Evolutionary conservation across 2,329 filamentous ascomycete genomes (phyloP).

Genomic region (Chaetomium sp.): DNA sequence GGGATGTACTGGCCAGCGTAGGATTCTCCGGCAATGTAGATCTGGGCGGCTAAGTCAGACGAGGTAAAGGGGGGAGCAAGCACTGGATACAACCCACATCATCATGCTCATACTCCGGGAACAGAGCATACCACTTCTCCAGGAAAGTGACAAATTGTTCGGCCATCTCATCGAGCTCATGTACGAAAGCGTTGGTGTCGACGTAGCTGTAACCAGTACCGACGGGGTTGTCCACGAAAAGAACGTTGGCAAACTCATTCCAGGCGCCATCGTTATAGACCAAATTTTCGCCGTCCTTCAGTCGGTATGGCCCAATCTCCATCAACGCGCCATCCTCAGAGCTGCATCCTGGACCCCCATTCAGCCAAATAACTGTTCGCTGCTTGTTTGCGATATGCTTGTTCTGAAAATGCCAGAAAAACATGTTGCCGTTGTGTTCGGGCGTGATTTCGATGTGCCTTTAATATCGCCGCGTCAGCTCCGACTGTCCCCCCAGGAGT

Average conservation of each 20-base stretch:
- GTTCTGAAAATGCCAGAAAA: constrained; percentile 98
- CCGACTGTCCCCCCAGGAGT: neutral
- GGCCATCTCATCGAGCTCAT: constrained; percentile 84
- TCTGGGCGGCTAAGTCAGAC: constrained; percentile 41
- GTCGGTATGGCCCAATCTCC: constrained; percentile 88
- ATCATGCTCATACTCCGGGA: constrained; percentile 85
- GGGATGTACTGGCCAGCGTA: constrained; percentile 97
- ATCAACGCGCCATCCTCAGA: constrained; percentile 96
- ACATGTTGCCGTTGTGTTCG: constrained; percentile 83
- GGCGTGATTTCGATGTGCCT: constrained; percentile 89
- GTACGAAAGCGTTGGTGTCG: constrained; percentile 78
- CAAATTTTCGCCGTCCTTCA: constrained; percentile 67
- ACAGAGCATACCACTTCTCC: constrained; percentile 84
- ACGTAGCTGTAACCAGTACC: constrained; percentile 96
- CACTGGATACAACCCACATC: constrained; percentile 60
- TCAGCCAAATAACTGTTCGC: constrained; percentile 92
- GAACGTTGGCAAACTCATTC: constrained; percentile 94
- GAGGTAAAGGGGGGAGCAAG: neutral
- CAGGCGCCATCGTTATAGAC: constrained; percentile 88
- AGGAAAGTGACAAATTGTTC: constrained; percentile 81
- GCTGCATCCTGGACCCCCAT: constrained; percentile 93
- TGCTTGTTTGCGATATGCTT: constrained; percentile 88
- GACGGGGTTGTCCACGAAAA: constrained; percentile 96
- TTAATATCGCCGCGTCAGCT: constrained; percentile 17
- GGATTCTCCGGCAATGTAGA: constrained; percentile 93